phyloP scores from a whole-genome alignment of 176 grass and related monocot species.

The Oryza punctata region DNA sequence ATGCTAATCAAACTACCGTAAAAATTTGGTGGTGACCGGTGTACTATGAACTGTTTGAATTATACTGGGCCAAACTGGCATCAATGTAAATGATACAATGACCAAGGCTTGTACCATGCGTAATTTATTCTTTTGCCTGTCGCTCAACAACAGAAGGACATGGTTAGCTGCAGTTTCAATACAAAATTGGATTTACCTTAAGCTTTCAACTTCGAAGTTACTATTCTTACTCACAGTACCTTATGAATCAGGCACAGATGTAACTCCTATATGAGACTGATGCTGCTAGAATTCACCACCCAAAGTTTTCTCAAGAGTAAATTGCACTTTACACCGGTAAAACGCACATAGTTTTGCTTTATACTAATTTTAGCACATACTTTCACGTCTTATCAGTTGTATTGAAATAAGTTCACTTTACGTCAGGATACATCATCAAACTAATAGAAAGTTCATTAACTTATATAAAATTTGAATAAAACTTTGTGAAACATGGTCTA shows the following conservation, averaged over 20 bases:
- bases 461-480: too few relatives aligned
- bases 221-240: background rate
- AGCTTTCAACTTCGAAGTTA: slow-evolving; percentile 8
- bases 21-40: background rate
- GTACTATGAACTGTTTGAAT: background rate
- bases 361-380: too few relatives aligned
- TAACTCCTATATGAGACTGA: background rate
- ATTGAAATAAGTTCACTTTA: too few relatives aligned
- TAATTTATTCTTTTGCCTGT: slow-evolving; percentile 17
- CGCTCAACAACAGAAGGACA: slow-evolving; percentile 10
- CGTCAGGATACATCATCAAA: too few relatives aligned
- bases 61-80: background rate
- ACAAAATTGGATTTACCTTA: slow-evolving; percentile 7
- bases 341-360: too few relatives aligned
- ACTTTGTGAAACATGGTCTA: too few relatives aligned
- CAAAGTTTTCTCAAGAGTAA: background rate
- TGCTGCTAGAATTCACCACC: background rate
- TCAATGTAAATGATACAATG: slow-evolving; percentile 24
- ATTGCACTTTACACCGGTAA: too few relatives aligned
- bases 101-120: slow-evolving; percentile 20
- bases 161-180: slow-evolving; percentile 26
- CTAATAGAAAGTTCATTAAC: too few relatives aligned
- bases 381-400: too few relatives aligned
- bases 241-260: background rate
- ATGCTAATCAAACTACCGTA: slow-evolving; percentile 14